phyloP scores from a whole-genome alignment of 345 rosid genomes.

The Eucalyptus cloeziana region DNA sequence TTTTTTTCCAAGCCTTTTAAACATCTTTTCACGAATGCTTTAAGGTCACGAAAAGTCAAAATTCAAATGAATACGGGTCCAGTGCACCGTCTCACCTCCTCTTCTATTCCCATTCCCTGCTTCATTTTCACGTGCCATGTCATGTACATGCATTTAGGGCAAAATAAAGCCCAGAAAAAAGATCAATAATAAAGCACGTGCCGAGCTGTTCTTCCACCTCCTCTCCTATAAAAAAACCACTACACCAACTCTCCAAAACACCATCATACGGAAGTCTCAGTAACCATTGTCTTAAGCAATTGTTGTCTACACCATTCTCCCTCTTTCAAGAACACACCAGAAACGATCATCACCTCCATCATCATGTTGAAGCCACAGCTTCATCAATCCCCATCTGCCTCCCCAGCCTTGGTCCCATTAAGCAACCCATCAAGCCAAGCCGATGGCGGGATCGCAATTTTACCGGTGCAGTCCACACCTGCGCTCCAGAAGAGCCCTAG shows the following conservation, averaged over 20 bases:
- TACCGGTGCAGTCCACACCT: background rate
- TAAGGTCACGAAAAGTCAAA: background rate
- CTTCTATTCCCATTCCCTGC: background rate
- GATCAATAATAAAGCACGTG: background rate
- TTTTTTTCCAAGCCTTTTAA: background rate
- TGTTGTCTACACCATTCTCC: background rate
- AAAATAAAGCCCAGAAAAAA: background rate
- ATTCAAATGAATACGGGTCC: background rate
- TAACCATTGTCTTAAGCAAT: background rate
- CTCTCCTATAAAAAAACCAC: background rate
- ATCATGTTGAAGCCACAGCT: constrained; percentile 23
- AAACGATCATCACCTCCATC: background rate
- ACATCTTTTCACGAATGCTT: background rate
- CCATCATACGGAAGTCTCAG: background rate
- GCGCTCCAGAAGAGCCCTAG: background rate
- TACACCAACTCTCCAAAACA: background rate
- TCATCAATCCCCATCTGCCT: background rate
- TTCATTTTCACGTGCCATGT: background rate
- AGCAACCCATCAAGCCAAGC: constrained; percentile 14
- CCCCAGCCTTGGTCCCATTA: background rate
- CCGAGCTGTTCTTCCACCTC: background rate
- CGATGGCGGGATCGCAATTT: background rate
- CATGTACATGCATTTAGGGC: background rate
- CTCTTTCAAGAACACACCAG: background rate
- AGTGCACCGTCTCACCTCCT: background rate